A percentile compares a stretch with the other conserved stretches of the same genome.
These are phyloP conservation scores for Teratosphaeria destructans DNA, from an alignment of 2,329 filamentous ascomycete genomes.

Conservation along the genomic window DNA sequence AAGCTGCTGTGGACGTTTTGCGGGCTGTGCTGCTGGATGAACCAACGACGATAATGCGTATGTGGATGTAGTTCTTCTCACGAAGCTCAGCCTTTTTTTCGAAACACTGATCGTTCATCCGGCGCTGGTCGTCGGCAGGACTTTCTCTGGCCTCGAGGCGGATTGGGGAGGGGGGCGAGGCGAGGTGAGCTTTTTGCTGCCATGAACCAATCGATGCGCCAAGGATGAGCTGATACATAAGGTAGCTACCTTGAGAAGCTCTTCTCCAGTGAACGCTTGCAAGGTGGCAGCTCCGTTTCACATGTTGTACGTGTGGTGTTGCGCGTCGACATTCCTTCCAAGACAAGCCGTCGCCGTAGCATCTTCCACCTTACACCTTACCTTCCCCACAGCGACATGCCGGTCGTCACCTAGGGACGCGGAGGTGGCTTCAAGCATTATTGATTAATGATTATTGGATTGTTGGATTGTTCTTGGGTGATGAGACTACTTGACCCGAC, in stretches of 20 bases:
- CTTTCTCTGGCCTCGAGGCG: not conserved
- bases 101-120: not conserved
- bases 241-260: not conserved
- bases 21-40: too few relatives aligned
- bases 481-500: not conserved
- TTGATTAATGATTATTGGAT: too few relatives aligned
- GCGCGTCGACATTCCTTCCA: not conserved
- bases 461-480: too few relatives aligned
- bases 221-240: not conserved
- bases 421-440: too few relatives aligned
- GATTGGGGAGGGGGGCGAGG: not conserved
- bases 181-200: not conserved
- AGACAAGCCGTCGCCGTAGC: not conserved
- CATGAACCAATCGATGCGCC: not conserved
- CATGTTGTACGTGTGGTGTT: not conserved
- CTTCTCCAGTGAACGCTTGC: not conserved
- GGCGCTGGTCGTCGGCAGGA: not conserved
- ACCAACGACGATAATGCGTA: too few relatives aligned
- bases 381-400: not conserved
- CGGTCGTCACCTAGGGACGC: too few relatives aligned
- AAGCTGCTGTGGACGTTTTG: not conserved
- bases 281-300: not conserved
- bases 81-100: not conserved
- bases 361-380: not conserved
- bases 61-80: not conserved